These are phyloP conservation scores for Curvularia lunata DNA, from an alignment of 2,329 filamentous ascomycete genomes.

Conservation along the genomic window DNA sequence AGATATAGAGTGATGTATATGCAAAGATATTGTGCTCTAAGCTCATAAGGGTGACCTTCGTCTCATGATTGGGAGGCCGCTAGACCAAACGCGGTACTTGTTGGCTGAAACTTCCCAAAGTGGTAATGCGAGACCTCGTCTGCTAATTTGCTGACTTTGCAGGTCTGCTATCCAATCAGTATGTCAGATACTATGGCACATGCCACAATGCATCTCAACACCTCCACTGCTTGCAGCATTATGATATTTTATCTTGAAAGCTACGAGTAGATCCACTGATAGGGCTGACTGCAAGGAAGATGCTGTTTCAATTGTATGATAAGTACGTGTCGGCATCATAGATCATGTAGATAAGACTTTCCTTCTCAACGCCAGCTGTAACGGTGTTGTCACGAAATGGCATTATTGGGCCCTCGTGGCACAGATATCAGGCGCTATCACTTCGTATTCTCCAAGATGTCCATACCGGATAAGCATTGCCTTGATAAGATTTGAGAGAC, in stretches of 20 bases:
- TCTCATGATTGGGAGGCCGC: background rate
- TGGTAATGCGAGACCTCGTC: background rate
- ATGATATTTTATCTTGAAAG: background rate
- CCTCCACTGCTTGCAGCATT: background rate
- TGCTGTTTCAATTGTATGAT: background rate
- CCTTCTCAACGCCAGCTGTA: background rate
- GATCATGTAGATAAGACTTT: background rate
- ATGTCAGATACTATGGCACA: too few relatives aligned
- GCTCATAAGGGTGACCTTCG: background rate
- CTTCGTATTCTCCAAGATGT: background rate
- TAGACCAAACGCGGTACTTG: background rate
- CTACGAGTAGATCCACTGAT: background rate
- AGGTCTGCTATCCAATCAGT: background rate
- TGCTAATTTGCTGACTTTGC: background rate
- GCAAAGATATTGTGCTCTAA: background rate
- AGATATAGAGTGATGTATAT: background rate
- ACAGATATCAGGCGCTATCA: background rate
- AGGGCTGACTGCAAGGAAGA: background rate
- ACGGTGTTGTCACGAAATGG: background rate
- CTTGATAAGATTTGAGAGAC: too few relatives aligned
- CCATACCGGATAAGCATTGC: too few relatives aligned
- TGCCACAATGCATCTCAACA: too few relatives aligned
- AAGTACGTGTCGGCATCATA: background rate
- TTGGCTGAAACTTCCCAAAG: slow-evolving; percentile 1
- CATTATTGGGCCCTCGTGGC: background rate